phyloP scores from a whole-genome alignment of 2,329 filamentous ascomycete genomes.

The Atkinsonella hypoxylon region DNA sequence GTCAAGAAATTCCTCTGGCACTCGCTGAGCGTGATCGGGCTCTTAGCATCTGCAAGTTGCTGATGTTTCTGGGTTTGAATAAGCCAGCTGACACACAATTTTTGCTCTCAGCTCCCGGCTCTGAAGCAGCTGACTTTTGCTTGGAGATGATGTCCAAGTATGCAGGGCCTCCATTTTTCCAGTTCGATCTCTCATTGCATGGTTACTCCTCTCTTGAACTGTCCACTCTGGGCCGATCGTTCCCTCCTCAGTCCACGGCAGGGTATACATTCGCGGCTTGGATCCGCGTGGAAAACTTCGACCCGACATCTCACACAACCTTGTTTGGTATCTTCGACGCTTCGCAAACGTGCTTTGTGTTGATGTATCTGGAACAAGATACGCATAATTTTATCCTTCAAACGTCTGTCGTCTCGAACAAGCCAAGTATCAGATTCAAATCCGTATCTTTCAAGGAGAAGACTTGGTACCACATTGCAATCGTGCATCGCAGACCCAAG shows the following conservation, averaged over 20 bases:
- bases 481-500: slow-evolving; percentile 73
- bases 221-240: slow-evolving; percentile 69
- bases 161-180: slow-evolving; percentile 70
- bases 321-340: slow-evolving; percentile 91
- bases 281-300: slow-evolving; percentile 81
- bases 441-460: slow-evolving; percentile 62
- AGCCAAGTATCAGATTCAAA: slow-evolving; percentile 90
- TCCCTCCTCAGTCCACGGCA: slow-evolving; percentile 66
- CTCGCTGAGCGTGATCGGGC: slow-evolving; percentile 46
- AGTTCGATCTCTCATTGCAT: slow-evolving; percentile 82
- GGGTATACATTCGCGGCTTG: slow-evolving; percentile 88
- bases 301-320: slow-evolving; percentile 76
- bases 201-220: slow-evolving; percentile 88
- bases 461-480: slow-evolving; percentile 84
- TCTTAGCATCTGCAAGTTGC: slow-evolving; percentile 52
- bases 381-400: slow-evolving; percentile 91
- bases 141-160: slow-evolving; percentile 63
- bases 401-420: slow-evolving; percentile 76
- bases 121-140: slow-evolving; percentile 53
- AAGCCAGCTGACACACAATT: slow-evolving; percentile 73
- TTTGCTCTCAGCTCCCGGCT: slow-evolving; percentile 43
- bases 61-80: slow-evolving; percentile 67
- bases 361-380: slow-evolving; percentile 88
- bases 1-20: slow-evolving; percentile 35
- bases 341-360: slow-evolving; percentile 83